Percentiles rank a stretch among this genome's conserved stretches.
phyloP scores from a whole-genome alignment of 345 rosid genomes.

The Cardiospermum halicacabum region DNA sequence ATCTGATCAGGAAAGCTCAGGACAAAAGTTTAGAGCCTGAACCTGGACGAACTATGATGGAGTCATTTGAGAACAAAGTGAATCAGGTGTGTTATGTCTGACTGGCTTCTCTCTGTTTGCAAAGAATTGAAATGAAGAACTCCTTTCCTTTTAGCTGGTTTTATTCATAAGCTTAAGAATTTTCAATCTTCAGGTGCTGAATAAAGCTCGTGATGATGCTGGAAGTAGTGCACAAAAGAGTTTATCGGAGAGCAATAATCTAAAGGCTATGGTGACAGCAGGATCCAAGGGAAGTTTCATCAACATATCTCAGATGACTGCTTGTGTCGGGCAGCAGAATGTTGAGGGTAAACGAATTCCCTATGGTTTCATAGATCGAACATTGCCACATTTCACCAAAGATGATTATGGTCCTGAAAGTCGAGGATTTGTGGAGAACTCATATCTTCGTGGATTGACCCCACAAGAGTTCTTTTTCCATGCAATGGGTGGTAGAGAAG shows the following conservation, averaged over 20 bases:
- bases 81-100: constrained; percentile 66
- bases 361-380: constrained; percentile 82
- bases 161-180: constrained; percentile 4
- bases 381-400: constrained; percentile 94
- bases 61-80: constrained; percentile 94
- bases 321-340: constrained; percentile 99
- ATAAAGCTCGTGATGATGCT: constrained; percentile 98
- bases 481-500: constrained; percentile 99
- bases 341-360: constrained; percentile 99
- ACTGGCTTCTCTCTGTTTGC: background rate
- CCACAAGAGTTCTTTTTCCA: constrained; percentile 99
- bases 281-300: constrained; percentile 99
- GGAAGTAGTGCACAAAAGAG: constrained; percentile 96
- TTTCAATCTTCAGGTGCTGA: constrained; percentile 54
- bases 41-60: constrained; percentile 96
- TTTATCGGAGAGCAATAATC: constrained; percentile 95
- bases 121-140: too few species aligned
- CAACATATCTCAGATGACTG: constrained; percentile 98
- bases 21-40: constrained; percentile 79
- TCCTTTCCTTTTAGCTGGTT: background rate
- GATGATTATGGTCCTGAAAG: constrained; percentile 98
- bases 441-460: constrained; percentile 93
- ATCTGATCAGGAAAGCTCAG: constrained; percentile 60
- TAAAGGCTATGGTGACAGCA: constrained; percentile 99
- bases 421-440: constrained; percentile 99